Evolutionary conservation across 2,329 filamentous ascomycete species (phyloP), one percentile per base, ranked within the genome.

Genomic region (Ilyonectria robusta): DNA sequence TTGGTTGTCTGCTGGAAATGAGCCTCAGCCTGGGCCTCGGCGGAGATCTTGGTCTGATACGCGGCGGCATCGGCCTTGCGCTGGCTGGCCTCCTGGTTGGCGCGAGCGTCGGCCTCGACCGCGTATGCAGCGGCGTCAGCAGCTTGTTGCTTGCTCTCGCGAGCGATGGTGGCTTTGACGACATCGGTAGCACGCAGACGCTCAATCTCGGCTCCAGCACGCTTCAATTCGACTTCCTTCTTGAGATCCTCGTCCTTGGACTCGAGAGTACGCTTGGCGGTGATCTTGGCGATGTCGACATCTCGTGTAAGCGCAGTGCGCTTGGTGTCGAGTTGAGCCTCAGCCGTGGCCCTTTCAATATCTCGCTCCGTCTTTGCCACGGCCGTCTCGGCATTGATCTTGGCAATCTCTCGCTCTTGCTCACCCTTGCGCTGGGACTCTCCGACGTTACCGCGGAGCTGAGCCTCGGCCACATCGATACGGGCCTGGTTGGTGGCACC

Each of bases 321-420:
- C 72, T 89, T 87, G 19, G 91, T 93, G 42, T 90, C 88, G 59
- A 97, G 88, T 61, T 90, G 90, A 11, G 93, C 92, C 77, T 96
- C 93, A 48, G 94, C 94, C 53, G 88, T 82, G 2, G 93, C 92
- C 68, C 94, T 93, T 82, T 96, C 93, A 51, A 92, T 91, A 77
- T 95, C 94, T 56, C 93, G 91, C 78, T 95, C 91, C 0, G 94
- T 96, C 83, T 95, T 94, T 67, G 93, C 88, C 1, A 96, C 93
- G 1, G 93, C 93, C 1, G 94, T 97, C 74, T 94, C 91, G 71
- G 94, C 93, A 79, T 95, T 89, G 82, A 97, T 97, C 84, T 94
- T 95, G 73, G 93, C 93, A 47, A 97, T 93, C 76, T 95, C 92
- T 61, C 94, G 93, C 78, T 96, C 94, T 69, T 94, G 92, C 75